These are phyloP conservation scores for Ustilago curta DNA, from an alignment of 1,284 basidiomycete species.

Conservation along the genomic window DNA sequence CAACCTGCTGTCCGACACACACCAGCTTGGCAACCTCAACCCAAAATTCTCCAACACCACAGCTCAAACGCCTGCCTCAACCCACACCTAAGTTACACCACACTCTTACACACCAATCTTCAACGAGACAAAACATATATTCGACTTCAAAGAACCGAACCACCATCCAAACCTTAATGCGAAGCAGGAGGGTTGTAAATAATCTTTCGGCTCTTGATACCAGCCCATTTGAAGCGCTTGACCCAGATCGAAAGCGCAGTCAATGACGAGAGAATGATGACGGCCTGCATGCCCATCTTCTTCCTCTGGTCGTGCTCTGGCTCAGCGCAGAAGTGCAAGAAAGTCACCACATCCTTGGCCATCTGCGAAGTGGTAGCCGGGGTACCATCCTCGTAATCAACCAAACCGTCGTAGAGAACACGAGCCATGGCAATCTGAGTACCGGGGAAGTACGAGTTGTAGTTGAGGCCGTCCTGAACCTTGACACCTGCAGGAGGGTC, in stretches of 20 bases:
- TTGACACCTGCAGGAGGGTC: constrained; percentile 97
- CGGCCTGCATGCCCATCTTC: constrained; percentile 81
- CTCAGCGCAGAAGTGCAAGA: constrained; percentile 80
- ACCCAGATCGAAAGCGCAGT: constrained; percentile 61
- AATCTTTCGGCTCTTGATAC: constrained; percentile 63
- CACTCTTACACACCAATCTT: no score
- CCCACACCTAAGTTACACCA: no score
- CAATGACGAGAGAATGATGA: constrained; percentile 59
- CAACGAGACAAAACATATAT: no score
- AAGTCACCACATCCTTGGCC: constrained; percentile 98
- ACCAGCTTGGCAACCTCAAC: no score
- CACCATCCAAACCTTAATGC: constrained; percentile 20
- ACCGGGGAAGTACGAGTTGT: constrained; percentile 70
- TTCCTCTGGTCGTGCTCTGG: constrained; percentile 98
- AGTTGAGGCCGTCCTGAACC: constrained; percentile 77
- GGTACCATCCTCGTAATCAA: constrained; percentile 76
- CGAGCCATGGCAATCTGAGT: constrained; percentile 96
- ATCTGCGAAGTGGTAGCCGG: constrained; percentile 98
- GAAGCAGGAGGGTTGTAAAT: constrained; percentile 61
- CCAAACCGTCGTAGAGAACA: constrained; percentile 84
- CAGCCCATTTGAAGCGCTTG: constrained; percentile 66
- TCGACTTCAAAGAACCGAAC: neutral
- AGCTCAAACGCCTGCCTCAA: no score
- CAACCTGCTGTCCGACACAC: no score
- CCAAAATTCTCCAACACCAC: no score